These are phyloP conservation scores for Biscogniauxia marginata DNA, from an alignment of 2,329 filamentous ascomycete genomes.

Conservation along the genomic window DNA sequence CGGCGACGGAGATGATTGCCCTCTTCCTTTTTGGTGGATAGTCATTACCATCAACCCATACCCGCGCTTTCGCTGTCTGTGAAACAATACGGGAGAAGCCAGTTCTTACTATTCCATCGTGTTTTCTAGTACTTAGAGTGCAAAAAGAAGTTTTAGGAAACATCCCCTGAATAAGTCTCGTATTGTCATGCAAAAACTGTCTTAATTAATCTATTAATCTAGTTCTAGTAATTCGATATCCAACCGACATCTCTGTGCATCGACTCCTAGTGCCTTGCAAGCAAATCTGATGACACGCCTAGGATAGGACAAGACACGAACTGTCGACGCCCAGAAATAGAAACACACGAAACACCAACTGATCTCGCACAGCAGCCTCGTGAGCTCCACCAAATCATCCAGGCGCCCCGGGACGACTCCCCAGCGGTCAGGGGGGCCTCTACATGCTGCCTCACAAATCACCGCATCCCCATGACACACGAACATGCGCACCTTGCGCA, in stretches of 20 bases:
- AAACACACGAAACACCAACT: not conserved
- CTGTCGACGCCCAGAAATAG: not conserved
- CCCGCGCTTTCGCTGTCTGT: too few relatives aligned
- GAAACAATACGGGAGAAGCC: too few relatives aligned
- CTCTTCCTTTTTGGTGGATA: not conserved
- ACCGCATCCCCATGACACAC: not conserved
- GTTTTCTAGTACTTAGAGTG: too few relatives aligned
- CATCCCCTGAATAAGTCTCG: too few relatives aligned
- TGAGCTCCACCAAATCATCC: not conserved
- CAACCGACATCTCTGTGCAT: not conserved
- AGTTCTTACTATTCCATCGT: too few relatives aligned
- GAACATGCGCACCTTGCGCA: not conserved
- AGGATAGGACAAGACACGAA: not conserved
- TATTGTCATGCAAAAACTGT: too few relatives aligned
- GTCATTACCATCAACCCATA: not conserved
- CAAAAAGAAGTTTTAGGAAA: too few relatives aligned
- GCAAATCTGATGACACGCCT: not conserved
- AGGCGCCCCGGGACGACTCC: not conserved
- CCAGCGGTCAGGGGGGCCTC: too few relatives aligned
- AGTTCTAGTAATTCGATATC: not conserved
- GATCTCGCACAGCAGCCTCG: not conserved
- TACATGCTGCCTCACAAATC: too few relatives aligned
- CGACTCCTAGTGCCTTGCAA: not conserved
- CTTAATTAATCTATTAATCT: not conserved
- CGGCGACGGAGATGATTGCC: conserved; percentile 43